Evolutionary conservation across 2,329 filamentous ascomycete species (phyloP).

Genomic region (Talaromyces sp.): DNA sequence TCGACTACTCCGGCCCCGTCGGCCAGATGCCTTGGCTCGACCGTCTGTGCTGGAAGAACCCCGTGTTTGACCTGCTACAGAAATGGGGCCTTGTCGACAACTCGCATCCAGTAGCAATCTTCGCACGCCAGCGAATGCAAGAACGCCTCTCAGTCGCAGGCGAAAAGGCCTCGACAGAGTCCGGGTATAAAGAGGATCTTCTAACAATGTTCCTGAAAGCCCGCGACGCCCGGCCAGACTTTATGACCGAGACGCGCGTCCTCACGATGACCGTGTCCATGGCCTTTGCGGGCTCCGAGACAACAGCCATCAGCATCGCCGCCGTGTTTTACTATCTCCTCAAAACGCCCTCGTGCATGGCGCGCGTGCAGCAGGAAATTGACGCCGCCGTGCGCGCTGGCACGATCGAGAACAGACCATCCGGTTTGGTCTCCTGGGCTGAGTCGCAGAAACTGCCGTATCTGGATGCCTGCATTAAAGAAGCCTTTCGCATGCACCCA

Average conservation of each 20-base stretch:
- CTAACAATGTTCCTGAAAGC: conserved; percentile 23
- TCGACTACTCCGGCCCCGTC: conserved; percentile 28
- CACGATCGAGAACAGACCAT: conserved; percentile 24
- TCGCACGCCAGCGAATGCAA: conserved; percentile 17
- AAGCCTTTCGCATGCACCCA: conserved; percentile 71
- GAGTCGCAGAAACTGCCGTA: conserved; percentile 68
- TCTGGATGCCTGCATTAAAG: conserved; percentile 43
- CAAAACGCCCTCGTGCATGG: conserved; percentile 47
- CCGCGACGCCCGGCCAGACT: conserved; percentile 18
- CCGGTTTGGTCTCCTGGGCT: conserved; percentile 58
- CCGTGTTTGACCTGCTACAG: conserved; percentile 40
- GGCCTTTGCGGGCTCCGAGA: conserved; percentile 67
- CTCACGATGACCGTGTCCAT: conserved; percentile 25
- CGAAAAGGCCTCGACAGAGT: not conserved
- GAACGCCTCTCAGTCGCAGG: conserved; percentile 14
- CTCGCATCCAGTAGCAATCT: conserved; percentile 19
- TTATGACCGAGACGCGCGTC: conserved; percentile 23
- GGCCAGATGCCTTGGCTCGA: conserved; percentile 73
- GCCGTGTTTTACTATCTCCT: conserved; percentile 70
- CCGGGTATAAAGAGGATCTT: conserved; percentile 15
- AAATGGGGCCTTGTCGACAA: conserved; percentile 19
- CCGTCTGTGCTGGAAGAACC: conserved; percentile 67
- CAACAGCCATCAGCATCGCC: conserved; percentile 68
- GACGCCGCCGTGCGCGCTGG: conserved; percentile 49
- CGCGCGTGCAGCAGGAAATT: conserved; percentile 49